Conservation (phyloP, 2,329 filamentous ascomycete species). For the Penicillium sp. region DNA sequence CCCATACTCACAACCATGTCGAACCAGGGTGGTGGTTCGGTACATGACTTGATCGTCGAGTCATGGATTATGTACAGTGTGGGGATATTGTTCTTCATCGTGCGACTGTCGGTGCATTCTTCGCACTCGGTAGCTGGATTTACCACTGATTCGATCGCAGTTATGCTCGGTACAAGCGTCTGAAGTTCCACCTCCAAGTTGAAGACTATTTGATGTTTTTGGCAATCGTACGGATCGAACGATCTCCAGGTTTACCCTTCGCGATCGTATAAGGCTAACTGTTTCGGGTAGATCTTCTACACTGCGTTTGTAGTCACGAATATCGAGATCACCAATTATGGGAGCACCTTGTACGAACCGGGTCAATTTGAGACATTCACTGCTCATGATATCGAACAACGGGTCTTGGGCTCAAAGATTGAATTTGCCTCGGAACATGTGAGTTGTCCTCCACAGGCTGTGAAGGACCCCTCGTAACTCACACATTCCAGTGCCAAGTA, state of each 20-base stretch:
- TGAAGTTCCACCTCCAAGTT: not conserved
- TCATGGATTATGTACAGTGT: not conserved
- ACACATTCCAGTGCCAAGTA: not conserved
- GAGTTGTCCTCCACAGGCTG: not conserved
- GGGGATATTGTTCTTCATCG: not conserved
- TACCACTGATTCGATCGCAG: not conserved
- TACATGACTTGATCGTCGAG: not conserved
- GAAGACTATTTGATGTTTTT: not conserved
- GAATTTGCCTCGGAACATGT: not conserved
- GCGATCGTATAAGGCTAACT: not conserved
- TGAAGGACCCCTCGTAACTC: not conserved
- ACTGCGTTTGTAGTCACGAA: not conserved
- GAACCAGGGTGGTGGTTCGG: not conserved
- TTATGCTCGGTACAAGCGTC: not conserved
- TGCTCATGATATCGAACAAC: not conserved
- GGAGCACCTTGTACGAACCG: not conserved
- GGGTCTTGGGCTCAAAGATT: not conserved
- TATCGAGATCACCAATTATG: not conserved
- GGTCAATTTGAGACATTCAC: not conserved
- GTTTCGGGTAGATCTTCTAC: not conserved
- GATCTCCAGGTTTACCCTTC: not conserved
- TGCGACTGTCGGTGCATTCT: not conserved
- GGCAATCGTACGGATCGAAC: not conserved
- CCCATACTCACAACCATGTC: not conserved
- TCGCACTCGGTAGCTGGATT: not conserved